Evolutionary conservation across 495 filamentous ascomycete genomes (phyloP).

Genomic region (Lasiosphaeriaceae sp.): DNA sequence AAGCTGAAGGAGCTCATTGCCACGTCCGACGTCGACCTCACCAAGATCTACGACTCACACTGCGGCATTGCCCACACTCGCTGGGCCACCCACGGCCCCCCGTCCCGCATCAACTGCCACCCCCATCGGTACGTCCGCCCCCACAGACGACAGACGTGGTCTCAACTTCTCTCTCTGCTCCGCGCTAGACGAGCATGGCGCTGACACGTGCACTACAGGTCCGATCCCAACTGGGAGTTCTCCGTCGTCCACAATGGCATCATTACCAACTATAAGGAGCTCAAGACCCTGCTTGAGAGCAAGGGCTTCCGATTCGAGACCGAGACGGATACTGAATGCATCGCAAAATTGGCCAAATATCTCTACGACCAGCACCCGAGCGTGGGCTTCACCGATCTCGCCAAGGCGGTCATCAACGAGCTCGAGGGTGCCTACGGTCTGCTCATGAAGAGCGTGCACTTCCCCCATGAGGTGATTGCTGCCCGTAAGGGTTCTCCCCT

Average conservation of each 20-base stretch:
- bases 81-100: conserved; percentile 96
- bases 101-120: conserved; percentile 93
- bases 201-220: conserved; percentile 29
- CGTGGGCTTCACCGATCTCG: conserved; percentile 91
- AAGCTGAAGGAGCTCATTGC: conserved; percentile 92
- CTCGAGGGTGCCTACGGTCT: conserved; percentile 96
- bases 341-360: conserved; percentile 98
- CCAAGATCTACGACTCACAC: conserved; percentile 93
- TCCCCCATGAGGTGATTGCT: conserved; percentile 95
- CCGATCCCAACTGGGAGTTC: conserved; percentile 90
- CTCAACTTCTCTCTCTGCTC: background rate
- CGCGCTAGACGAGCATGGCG: background rate
- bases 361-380: conserved; percentile 92
- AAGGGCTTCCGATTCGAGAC: conserved; percentile 99
- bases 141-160: background rate
- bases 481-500: conserved; percentile 96
- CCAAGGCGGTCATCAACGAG: conserved; percentile 97
- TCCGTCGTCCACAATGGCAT: conserved; percentile 98
- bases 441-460: conserved; percentile 96
- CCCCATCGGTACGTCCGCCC: conserved; percentile 76
- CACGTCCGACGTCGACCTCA: conserved; percentile 74
- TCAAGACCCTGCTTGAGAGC: conserved; percentile 84
- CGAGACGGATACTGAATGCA: conserved; percentile 98
- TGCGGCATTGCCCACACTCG: conserved; percentile 97
- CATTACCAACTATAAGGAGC: conserved; percentile 99